Conservation (phyloP, 2,329 filamentous ascomycete species). For the Diaporthe vaccinii region DNA sequence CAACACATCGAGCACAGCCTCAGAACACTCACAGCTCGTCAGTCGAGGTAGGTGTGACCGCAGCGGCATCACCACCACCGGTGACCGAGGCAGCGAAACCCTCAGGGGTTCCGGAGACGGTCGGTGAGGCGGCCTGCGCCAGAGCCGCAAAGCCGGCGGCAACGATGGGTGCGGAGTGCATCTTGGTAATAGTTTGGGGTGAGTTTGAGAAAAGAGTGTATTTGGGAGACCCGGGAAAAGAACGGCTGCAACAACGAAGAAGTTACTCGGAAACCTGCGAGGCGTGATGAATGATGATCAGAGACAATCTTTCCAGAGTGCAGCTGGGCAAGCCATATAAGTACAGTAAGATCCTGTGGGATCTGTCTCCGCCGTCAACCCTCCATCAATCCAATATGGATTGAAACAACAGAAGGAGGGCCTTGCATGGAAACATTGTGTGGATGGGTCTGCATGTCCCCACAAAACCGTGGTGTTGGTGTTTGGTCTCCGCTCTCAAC, state of each 20-base stretch:
- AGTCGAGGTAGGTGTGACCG: conserved; percentile 66
- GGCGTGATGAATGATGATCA: conserved; percentile 24
- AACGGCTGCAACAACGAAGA: conserved; percentile 28
- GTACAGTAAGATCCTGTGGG: background rate
- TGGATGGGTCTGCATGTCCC: conserved; percentile 16
- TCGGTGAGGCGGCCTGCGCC: conserved; percentile 44
- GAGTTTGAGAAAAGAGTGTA: background rate
- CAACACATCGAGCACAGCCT: background rate
- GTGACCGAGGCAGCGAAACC: conserved; percentile 66
- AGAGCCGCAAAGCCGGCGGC: conserved; percentile 44
- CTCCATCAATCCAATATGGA: conserved; percentile 13
- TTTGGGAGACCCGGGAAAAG: conserved; percentile 11
- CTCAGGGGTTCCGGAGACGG: conserved; percentile 54
- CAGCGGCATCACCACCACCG: conserved; percentile 67
- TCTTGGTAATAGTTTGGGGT: background rate
- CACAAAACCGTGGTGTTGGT: conserved; percentile 12
- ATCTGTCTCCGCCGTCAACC: background rate
- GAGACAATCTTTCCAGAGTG: background rate
- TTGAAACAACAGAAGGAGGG: conserved; percentile 15
- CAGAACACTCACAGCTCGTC: conserved; percentile 59
- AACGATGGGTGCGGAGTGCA: conserved; percentile 38
- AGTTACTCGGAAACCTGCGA: conserved; percentile 31
- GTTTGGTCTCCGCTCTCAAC: conserved; percentile 9
- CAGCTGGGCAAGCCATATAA: conserved; percentile 13
- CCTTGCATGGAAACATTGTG: conserved; percentile 29